phyloP scores from a whole-genome alignment of 192 early-diverging fungal genomes.

The Rhizoclosmatium sp. region DNA sequence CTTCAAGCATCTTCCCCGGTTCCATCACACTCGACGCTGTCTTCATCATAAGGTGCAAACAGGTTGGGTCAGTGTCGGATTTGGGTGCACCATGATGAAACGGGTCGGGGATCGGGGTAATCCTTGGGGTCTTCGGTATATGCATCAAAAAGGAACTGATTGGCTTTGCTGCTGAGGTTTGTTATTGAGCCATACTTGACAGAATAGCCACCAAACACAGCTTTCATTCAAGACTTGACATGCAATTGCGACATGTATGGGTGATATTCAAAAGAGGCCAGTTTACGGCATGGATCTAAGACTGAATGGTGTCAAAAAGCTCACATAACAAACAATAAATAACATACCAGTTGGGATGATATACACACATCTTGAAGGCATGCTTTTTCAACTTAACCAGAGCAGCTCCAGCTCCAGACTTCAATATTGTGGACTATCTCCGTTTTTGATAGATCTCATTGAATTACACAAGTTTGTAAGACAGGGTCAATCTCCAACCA shows the following conservation, averaged over 20 bases:
- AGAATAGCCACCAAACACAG: neutral
- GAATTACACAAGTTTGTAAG: neutral
- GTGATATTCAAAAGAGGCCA: neutral
- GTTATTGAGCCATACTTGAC: neutral
- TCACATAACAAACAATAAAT: neutral
- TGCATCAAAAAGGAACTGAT: too few species aligned
- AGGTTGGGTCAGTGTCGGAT: too few species aligned
- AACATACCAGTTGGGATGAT: neutral
- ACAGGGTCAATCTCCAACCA: neutral
- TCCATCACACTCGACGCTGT: too few species aligned
- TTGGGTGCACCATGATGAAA: too few species aligned
- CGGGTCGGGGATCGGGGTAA: too few species aligned
- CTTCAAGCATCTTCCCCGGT: too few species aligned
- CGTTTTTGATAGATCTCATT: neutral
- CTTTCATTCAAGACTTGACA: neutral
- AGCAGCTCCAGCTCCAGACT: neutral
- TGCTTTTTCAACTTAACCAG: neutral
- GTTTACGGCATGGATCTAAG: neutral
- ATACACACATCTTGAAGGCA: neutral
- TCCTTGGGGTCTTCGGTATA: too few species aligned
- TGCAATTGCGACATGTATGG: neutral
- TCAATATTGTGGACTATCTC: neutral
- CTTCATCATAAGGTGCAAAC: too few species aligned
- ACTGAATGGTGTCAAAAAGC: neutral
- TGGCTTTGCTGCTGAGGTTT: neutral